Percentiles rank a stretch among this genome's conserved stretches.
These are phyloP conservation scores for Eucalyptus tenuipes DNA, from an alignment of 345 rosid genomes.

Conservation along the genomic window DNA sequence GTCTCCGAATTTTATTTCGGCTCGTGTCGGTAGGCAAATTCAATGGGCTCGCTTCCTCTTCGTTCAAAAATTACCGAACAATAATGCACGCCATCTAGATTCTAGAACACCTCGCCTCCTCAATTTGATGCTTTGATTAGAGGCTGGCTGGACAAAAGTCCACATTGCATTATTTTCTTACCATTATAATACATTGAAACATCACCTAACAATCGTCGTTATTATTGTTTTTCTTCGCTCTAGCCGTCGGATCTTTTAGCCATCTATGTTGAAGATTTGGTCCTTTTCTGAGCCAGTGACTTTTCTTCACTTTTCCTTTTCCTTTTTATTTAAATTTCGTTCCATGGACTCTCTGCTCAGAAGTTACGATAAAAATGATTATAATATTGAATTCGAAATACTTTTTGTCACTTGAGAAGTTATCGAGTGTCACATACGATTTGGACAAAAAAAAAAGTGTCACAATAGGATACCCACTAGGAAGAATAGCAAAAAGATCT, in stretches of 20 bases:
- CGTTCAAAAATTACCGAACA: background rate
- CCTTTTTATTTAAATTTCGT: background rate
- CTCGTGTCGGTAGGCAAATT: background rate
- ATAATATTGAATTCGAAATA: background rate
- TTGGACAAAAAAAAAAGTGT: background rate
- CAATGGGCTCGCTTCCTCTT: background rate
- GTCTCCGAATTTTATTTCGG: background rate
- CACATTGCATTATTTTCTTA: background rate
- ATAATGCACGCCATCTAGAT: background rate
- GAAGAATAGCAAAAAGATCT: background rate
- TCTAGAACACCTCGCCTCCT: background rate
- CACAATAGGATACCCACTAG: background rate
- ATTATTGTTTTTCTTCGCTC: background rate
- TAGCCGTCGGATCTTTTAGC: background rate
- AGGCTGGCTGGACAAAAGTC: background rate
- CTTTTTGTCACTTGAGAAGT: background rate
- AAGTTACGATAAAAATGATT: background rate
- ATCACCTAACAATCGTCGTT: background rate
- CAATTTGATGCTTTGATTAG: background rate
- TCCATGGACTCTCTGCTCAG: background rate
- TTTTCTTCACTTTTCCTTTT: background rate
- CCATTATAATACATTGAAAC: background rate
- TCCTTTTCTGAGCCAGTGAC: background rate
- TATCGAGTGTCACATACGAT: background rate
- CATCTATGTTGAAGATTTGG: background rate